phyloP scores from a whole-genome alignment of 1,139 yeast species.

The Wickerhamomyces sp. region DNA sequence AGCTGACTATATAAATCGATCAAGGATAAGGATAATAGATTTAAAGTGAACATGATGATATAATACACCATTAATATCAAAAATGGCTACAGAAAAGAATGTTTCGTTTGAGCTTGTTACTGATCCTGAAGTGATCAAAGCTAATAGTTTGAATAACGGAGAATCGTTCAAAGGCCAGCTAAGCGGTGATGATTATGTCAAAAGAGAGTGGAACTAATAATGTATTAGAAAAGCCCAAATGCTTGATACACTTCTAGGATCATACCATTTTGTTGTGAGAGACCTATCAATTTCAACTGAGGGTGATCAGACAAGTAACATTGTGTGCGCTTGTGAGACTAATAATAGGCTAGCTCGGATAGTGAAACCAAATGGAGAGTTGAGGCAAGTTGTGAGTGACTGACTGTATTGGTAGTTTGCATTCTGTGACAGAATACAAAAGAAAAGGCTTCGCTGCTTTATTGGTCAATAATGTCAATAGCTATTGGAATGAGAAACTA shows the following conservation, averaged over 20 bases:
- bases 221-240: neutral
- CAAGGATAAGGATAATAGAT: too few relatives aligned
- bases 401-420: constrained; percentile 64
- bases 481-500: constrained; percentile 33
- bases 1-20: too few relatives aligned
- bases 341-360: constrained; percentile 38
- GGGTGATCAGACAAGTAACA: constrained; percentile 23
- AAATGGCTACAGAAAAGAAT: neutral
- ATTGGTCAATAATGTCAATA: constrained; percentile 42
- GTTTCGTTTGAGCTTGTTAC: neutral
- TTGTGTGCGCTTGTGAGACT: constrained; percentile 44
- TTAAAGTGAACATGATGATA: too few relatives aligned
- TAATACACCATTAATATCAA: neutral
- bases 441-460: constrained; percentile 60
- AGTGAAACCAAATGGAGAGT: constrained; percentile 21
- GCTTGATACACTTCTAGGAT: neutral
- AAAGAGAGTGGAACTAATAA: neutral
- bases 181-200: neutral
- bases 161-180: neutral
- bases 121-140: neutral
- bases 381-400: constrained; percentile 37
- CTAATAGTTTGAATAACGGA: neutral
- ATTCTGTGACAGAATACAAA: constrained; percentile 51
- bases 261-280: constrained; percentile 31
- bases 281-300: constrained; percentile 24